Evolutionary conservation across 257 asterid genomes (phyloP).

Genomic region (Echites panduratus): DNA sequence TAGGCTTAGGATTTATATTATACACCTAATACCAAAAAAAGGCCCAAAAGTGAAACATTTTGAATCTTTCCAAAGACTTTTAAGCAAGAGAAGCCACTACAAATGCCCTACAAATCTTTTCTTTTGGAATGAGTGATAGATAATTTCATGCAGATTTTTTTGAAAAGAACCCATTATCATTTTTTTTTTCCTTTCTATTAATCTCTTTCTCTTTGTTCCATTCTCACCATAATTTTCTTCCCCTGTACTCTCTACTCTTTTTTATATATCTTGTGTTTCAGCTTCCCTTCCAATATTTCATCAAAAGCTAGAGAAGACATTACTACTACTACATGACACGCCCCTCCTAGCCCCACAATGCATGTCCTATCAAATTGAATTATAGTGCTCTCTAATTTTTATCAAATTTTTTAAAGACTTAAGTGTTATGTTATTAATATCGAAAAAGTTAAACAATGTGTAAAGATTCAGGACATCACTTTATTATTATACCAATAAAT

Average conservation of each 20-base stretch:
- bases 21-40: conserved; percentile 12
- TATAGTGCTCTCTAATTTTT: background rate
- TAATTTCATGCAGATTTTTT: conserved; percentile 18
- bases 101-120: conserved; percentile 26
- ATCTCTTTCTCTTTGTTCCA: conserved; percentile 17
- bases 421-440: no score
- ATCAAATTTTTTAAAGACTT: no score
- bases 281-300: conserved; percentile 13
- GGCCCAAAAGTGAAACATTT: conserved; percentile 23
- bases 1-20: conserved; percentile 16
- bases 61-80: conserved; percentile 35
- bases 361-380: conserved; percentile 14
- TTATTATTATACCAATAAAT: no score
- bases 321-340: conserved; percentile 3
- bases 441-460: no score
- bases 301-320: conserved; percentile 9
- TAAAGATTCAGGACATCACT: no score
- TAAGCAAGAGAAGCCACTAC: conserved; percentile 12
- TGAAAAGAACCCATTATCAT: conserved; percentile 24
- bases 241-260: background rate
- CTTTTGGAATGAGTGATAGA: conserved; percentile 13
- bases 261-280: background rate
- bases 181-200: background rate
- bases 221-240: conserved; percentile 9
- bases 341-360: background rate